Evolutionary conservation across 2,329 filamentous ascomycete species (phyloP).

Genomic region (Colletotrichum sp.): DNA sequence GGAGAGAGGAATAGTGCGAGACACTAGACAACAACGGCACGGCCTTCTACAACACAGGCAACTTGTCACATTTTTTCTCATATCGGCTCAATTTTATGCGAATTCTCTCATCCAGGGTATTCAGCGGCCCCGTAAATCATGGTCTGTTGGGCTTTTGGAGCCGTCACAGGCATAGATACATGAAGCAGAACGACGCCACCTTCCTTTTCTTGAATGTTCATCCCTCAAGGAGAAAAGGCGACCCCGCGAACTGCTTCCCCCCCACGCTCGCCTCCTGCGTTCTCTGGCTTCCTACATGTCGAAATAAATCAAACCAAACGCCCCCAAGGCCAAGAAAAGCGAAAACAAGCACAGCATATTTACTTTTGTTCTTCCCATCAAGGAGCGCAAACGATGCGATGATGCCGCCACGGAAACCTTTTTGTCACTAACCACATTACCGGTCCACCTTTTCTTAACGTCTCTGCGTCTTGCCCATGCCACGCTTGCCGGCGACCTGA

Average conservation of each 20-base stretch:
- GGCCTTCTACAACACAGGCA: background rate
- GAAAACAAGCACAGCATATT: conserved; percentile 6
- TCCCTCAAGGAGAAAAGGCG: background rate
- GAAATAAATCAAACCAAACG: conserved; percentile 13
- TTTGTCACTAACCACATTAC: conserved; percentile 7
- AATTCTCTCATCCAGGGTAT: conserved; percentile 16
- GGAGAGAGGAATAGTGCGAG: background rate
- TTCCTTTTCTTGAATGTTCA: background rate
- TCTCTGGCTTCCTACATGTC: background rate
- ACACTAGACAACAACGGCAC: background rate
- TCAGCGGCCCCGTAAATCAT: conserved; percentile 1
- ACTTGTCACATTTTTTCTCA: background rate
- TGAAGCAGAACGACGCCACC: background rate
- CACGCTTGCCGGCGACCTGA: conserved; percentile 87
- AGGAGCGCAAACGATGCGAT: conserved; percentile 5
- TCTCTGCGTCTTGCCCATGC: conserved; percentile 85
- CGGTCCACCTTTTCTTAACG: conserved; percentile 55
- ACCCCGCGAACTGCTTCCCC: background rate
- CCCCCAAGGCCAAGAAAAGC: conserved; percentile 4
- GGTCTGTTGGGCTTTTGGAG: background rate
- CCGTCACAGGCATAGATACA: background rate
- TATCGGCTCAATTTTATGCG: background rate
- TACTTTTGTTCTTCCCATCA: conserved; percentile 19
- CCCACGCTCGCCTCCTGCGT: background rate
- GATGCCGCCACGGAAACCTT: background rate